These are phyloP conservation scores for Abrus precatorius DNA, from an alignment of 306 rosid genomes.

Conservation along the genomic window DNA sequence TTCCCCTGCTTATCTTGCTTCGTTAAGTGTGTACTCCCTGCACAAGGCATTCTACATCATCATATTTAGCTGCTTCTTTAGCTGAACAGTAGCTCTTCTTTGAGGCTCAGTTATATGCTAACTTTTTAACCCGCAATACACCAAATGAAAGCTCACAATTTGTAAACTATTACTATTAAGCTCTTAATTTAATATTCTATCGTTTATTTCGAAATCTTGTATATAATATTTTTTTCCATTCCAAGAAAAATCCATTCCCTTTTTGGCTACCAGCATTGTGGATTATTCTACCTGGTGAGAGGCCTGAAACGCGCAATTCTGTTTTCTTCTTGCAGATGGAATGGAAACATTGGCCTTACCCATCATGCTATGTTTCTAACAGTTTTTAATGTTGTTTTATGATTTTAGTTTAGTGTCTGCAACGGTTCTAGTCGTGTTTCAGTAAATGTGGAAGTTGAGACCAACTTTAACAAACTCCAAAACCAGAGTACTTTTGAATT, in stretches of 20 bases:
- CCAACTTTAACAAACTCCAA: background rate
- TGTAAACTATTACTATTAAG: slow-evolving; percentile 8
- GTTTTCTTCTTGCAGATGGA: background rate
- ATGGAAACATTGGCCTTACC: background rate
- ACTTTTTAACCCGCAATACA: background rate
- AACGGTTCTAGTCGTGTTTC: background rate
- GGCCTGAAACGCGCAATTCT: too few species aligned
- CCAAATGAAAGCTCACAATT: slow-evolving; percentile 16
- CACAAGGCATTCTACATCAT: slow-evolving; percentile 33
- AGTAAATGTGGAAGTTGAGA: background rate
- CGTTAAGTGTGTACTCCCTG: background rate
- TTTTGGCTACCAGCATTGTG: too few species aligned
- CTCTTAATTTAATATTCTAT: background rate
- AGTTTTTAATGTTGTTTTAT: too few species aligned
- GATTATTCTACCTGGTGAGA: too few species aligned
- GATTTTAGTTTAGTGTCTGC: too few species aligned
- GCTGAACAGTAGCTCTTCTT: slow-evolving; percentile 26
- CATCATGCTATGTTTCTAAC: too few species aligned
- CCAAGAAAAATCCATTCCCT: background rate
- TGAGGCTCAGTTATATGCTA: slow-evolving; percentile 27
- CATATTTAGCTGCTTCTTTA: slow-evolving; percentile 41
- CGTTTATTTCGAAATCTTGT: slow-evolving; percentile 28
- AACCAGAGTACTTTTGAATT: slow-evolving; percentile 22
- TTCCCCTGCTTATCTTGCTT: slow-evolving; percentile 30
- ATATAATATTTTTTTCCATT: slow-evolving; percentile 4